Conservation (phyloP, 2,329 filamentous ascomycete genomes). For the Chrysoporthe cubensis region DNA sequence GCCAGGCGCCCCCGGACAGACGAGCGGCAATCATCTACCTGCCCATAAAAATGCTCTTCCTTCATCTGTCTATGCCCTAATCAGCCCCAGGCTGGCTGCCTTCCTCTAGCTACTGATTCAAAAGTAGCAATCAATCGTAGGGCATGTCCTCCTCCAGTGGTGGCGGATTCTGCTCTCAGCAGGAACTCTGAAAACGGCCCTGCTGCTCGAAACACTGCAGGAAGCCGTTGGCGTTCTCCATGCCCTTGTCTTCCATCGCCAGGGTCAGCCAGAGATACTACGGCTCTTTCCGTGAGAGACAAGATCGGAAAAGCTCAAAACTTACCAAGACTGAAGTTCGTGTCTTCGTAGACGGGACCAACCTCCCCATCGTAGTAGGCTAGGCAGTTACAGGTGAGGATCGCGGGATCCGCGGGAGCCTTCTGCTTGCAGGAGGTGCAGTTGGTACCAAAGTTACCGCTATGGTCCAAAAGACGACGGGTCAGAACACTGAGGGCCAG, state of each 20-base stretch:
- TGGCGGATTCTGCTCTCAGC: neutral
- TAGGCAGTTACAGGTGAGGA: neutral
- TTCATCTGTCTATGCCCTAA: too few species aligned
- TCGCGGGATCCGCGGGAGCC: neutral
- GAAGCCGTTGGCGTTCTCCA: neutral
- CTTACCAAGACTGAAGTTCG: conserved; percentile 2
- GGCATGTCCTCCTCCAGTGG: neutral
- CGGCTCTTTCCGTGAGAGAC: neutral
- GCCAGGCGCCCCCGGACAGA: too few species aligned
- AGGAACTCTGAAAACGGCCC: conserved; percentile 3
- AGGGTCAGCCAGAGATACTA: neutral
- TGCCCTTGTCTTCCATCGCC: neutral
- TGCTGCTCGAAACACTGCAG: conserved; percentile 1
- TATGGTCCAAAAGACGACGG: neutral
- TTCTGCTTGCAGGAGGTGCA: neutral
- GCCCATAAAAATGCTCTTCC: too few species aligned
- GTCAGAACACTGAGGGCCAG: neutral
- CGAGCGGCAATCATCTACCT: too few species aligned
- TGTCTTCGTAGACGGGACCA: neutral
- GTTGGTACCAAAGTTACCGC: neutral
- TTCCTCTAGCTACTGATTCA: too few species aligned
- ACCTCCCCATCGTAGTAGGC: neutral
- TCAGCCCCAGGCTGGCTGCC: too few species aligned
- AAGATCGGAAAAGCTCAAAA: neutral
- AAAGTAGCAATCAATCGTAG: neutral